phyloP scores from a whole-genome alignment of 1,284 basidiomycete genomes.

The Flammula alnicola region DNA sequence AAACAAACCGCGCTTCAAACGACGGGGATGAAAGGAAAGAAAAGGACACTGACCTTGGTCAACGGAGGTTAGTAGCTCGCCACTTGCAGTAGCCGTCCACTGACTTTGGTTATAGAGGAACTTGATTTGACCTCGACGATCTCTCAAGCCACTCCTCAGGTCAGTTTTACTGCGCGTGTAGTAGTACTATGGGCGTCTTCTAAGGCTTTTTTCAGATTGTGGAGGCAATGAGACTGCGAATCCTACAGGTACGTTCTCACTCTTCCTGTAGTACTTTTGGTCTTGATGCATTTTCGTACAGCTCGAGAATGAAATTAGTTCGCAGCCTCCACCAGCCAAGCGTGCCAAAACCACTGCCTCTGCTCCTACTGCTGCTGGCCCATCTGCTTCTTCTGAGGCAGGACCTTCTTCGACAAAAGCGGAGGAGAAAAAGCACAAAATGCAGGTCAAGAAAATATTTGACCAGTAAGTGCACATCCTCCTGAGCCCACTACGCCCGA shows the following conservation, averaged over 20 bases:
- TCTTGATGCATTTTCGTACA: background rate
- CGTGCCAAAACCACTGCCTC: constrained; percentile 29
- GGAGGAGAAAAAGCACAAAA: constrained; percentile 44
- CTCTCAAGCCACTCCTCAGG: constrained; percentile 11
- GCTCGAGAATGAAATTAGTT: constrained; percentile 41
- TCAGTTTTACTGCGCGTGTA: background rate
- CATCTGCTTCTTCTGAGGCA: constrained; percentile 21
- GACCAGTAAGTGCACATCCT: constrained; percentile 35
- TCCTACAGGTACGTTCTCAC: constrained; percentile 31
- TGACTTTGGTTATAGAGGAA: constrained; percentile 7
- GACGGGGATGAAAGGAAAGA: constrained; percentile 6
- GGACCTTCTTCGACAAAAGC: constrained; percentile 30
- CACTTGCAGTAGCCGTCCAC: background rate
- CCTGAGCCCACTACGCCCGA: background rate
- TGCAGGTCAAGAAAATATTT: constrained; percentile 44
- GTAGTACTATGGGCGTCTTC: background rate
- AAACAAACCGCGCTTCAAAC: too few relatives aligned
- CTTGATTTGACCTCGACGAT: constrained; percentile 1
- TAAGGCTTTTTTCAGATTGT: constrained; percentile 33
- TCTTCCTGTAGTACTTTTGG: background rate
- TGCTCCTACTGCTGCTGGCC: constrained; percentile 13
- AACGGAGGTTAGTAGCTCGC: constrained; percentile 12
- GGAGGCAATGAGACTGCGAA: constrained; percentile 42
- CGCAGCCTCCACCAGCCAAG: constrained; percentile 35
- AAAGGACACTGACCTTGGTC: constrained; percentile 15